A percentile compares a stretch with the other conserved stretches of the same genome.
Conservation (phyloP, 225 moss, liverwort and hornwort genomes). For the Sphagnum contortum region DNA sequence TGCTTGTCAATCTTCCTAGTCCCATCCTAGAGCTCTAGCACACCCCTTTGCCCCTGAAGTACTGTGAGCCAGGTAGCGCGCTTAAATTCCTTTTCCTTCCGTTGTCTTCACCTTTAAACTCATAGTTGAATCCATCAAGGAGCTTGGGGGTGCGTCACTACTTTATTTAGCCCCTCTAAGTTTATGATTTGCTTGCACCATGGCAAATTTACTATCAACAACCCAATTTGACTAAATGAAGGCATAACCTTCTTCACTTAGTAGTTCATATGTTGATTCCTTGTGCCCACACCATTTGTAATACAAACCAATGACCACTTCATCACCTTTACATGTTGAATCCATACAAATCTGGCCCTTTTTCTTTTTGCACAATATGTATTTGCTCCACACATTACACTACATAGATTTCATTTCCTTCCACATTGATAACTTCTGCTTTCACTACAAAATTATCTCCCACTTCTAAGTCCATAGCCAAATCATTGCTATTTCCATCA, state of each 20-base stretch:
- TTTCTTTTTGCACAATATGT: neutral
- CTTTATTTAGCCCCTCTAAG: neutral
- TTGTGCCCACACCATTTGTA: neutral
- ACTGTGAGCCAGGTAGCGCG: too few relatives aligned
- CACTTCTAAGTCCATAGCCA: neutral
- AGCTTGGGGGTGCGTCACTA: too few relatives aligned
- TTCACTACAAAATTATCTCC: conserved; percentile 1
- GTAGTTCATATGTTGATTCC: neutral
- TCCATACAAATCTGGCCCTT: neutral
- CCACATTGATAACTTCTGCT: neutral
- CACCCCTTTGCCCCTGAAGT: too few relatives aligned
- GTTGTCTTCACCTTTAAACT: too few relatives aligned
- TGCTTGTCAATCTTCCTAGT: too few relatives aligned
- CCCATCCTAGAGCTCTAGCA: too few relatives aligned
- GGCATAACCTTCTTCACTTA: neutral
- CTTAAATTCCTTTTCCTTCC: too few relatives aligned
- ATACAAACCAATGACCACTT: conserved; percentile 1
- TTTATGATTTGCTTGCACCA: neutral
- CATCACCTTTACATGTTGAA: neutral
- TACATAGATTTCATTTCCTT: neutral
- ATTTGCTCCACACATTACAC: neutral
- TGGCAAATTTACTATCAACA: neutral
- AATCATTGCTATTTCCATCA: neutral
- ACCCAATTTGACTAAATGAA: neutral
- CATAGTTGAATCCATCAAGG: too few relatives aligned